Conservation (phyloP, 2,329 filamentous ascomycete species). For the Malbranchea cinnamomea region DNA sequence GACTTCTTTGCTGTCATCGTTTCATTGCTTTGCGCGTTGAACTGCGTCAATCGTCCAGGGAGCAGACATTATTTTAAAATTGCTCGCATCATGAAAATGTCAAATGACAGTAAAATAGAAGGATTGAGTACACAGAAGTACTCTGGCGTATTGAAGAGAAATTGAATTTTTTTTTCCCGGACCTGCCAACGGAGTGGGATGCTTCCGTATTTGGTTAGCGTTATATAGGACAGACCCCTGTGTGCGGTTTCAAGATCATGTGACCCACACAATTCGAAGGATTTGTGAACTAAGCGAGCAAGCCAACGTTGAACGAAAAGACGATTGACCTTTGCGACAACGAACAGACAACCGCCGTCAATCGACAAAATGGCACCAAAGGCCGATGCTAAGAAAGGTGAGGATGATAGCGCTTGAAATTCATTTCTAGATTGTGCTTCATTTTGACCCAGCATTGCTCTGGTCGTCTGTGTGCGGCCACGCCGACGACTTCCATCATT, state of each 20-base stretch:
- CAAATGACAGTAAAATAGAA: no score
- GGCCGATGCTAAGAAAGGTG: constrained; percentile 35
- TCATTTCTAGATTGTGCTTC: no score
- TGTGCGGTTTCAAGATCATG: constrained; percentile 5
- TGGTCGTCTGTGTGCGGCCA: no score
- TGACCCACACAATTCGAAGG: constrained; percentile 11
- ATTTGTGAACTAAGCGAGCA: constrained; percentile 13
- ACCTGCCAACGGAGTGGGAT: no score
- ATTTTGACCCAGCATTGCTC: no score
- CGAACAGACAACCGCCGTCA: constrained; percentile 26
- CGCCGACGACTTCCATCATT: no score
- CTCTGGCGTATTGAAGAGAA: constrained; percentile 6
- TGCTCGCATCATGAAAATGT: no score
- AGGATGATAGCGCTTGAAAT: no score
- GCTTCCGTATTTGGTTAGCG: no score
- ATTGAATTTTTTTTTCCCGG: neutral
- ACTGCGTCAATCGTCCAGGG: no score
- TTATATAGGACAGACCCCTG: neutral
- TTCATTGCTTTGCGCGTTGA: no score
- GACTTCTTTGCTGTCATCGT: constrained; percentile 18
- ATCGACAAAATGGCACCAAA: constrained; percentile 35
- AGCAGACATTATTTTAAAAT: no score
- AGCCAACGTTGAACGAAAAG: constrained; percentile 5
- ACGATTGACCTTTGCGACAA: constrained; percentile 27
- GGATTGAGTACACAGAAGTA: neutral